Evolutionary conservation across 768 basidiomycete species (phyloP).

Genomic region (Saitozyma podzolica): DNA sequence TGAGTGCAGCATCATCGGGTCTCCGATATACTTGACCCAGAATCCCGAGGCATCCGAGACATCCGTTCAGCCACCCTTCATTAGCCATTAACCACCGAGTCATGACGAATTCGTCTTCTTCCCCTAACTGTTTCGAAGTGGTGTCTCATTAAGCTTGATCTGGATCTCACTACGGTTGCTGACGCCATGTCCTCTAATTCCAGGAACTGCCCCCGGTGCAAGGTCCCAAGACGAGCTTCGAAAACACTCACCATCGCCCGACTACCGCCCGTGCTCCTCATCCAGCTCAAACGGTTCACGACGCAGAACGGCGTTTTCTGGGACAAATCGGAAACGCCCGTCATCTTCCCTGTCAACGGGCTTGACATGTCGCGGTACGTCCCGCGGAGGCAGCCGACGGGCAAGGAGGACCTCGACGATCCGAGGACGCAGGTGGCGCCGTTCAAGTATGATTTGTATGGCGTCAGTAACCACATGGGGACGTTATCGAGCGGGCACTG

Average conservation of each 20-base stretch:
- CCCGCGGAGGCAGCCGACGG: constrained; percentile 73
- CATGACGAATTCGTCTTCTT: background rate
- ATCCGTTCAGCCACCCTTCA: background rate
- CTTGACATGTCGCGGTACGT: constrained; percentile 76
- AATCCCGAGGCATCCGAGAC: constrained; percentile 1
- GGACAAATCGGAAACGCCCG: constrained; percentile 92
- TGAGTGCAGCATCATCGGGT: constrained; percentile 52
- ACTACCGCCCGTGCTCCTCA: constrained; percentile 77
- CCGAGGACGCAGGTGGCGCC: constrained; percentile 81
- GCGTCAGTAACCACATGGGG: constrained; percentile 93
- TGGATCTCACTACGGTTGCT: no score
- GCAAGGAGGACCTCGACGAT: constrained; percentile 62
- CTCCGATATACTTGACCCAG: background rate
- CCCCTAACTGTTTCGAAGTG: no score
- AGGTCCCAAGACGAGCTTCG: constrained; percentile 76
- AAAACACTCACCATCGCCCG: constrained; percentile 88
- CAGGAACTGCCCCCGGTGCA: constrained; percentile 88
- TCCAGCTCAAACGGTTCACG: constrained; percentile 45
- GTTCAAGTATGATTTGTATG: constrained; percentile 90
- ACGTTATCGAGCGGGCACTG: constrained; percentile 94
- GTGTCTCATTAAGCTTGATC: no score
- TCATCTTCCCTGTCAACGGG: constrained; percentile 75
- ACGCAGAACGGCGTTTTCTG: constrained; percentile 62
- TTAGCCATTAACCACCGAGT: background rate
- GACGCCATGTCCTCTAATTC: background rate